Conservation (phyloP, 1,139 yeast species). For the Suhomyces coccinellae region DNA sequence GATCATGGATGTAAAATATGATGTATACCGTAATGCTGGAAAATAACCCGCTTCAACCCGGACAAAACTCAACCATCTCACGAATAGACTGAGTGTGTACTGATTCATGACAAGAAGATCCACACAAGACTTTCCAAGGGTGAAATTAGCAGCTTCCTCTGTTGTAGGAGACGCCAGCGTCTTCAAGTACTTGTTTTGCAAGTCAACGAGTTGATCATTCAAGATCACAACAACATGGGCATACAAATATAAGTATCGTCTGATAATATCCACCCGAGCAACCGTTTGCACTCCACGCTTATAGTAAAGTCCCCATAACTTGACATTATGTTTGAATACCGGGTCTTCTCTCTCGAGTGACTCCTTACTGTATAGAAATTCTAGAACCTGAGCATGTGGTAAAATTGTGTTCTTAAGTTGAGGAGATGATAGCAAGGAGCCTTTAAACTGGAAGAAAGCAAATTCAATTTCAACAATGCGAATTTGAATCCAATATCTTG, state of each 20-base stretch:
- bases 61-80: constrained; percentile 36
- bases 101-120: constrained; percentile 25
- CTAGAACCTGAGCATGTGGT: constrained; percentile 25
- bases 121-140: constrained; percentile 13
- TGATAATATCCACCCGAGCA: constrained; percentile 20
- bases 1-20: constrained; percentile 30
- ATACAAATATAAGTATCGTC: constrained; percentile 24
- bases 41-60: constrained; percentile 34
- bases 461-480: constrained; percentile 32
- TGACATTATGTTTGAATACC: constrained; percentile 17
- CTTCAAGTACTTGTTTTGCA: constrained; percentile 5
- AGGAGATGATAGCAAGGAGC: constrained; percentile 31
- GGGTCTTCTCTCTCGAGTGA: constrained; percentile 14
- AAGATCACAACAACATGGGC: constrained; percentile 17
- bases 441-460: constrained; percentile 34
- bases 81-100: constrained; percentile 19
- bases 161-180: constrained; percentile 14
- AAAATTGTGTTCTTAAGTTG: constrained; percentile 28
- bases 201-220: constrained; percentile 5
- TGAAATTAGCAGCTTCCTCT: constrained; percentile 3
- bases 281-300: constrained; percentile 20
- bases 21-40: constrained; percentile 33
- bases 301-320: constrained; percentile 30
- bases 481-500: constrained; percentile 33
- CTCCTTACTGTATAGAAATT: constrained; percentile 19